Percentiles rank a stretch among this genome's conserved stretches.
Conservation (phyloP, 2,329 filamentous ascomycete species). For the Aspergillus alliaceus region DNA sequence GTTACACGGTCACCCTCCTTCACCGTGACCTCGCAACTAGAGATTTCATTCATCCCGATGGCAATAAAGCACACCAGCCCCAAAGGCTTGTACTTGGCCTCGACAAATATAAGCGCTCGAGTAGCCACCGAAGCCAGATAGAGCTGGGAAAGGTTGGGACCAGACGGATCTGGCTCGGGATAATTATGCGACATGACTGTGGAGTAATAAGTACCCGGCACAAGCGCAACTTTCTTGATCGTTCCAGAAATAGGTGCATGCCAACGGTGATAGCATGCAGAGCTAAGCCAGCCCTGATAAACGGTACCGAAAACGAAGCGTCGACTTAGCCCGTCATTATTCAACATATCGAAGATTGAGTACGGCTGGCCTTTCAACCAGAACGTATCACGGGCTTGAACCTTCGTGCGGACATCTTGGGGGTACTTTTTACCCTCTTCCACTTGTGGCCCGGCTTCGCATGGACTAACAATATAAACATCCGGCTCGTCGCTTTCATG, state of each 20-base stretch:
- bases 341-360: not conserved
- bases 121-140: slow-evolving; percentile 1
- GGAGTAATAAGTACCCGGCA: not conserved
- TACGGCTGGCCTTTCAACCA: slow-evolving; percentile 3
- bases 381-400: slow-evolving; percentile 2
- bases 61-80: slow-evolving; percentile 5
- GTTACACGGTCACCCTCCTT: not conserved
- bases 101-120: not conserved
- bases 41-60: slow-evolving; percentile 1
- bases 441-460: not conserved
- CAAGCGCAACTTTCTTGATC: not conserved
- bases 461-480: not conserved
- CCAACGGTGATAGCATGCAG: slow-evolving; percentile 1
- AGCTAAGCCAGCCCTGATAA: not conserved
- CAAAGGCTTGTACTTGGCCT: not conserved
- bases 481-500: not conserved
- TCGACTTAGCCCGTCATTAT: not conserved
- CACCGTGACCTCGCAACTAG: slow-evolving; percentile 1
- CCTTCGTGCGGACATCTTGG: not conserved
- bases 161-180: not conserved
- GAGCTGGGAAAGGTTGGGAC: not conserved
- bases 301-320: not conserved
- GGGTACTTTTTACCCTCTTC: not conserved
- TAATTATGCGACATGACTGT: not conserved
- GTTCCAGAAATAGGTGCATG: slow-evolving; percentile 1